Evolutionary conservation across 1,284 basidiomycete genomes (phyloP), one percentile per base, ranked within the genome.

Genomic region (Irpex sp.): DNA sequence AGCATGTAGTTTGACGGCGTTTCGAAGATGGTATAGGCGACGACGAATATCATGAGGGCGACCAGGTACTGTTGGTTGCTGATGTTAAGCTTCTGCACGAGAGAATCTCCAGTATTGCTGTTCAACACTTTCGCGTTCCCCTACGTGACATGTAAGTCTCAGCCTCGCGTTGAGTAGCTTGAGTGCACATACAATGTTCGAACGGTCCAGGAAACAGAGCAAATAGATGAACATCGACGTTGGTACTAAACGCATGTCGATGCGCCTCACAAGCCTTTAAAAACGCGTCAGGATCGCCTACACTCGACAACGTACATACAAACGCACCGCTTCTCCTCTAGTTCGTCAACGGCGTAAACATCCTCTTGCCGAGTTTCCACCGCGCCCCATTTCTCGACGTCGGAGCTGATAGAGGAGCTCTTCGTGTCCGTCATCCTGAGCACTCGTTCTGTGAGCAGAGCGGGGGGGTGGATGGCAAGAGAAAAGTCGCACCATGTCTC

Each of bases 1-100:
- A 83, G 75, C 61, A 82, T 68, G 62, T 76, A 73, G 64, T 78
- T 81, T 17, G 76, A 77, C 11, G 77, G 76, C 5, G 75, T 75
- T 61, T 78, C 75, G 68, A 78, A 77, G 54, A 76, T 49, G n/a
- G 71, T 74, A 66, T 77, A 77, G 11, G 74, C 72, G 60, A 78
- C 70, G 63, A 76, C 68, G 68, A 77, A 79, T 44, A 80, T 74
- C 72, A 79, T 76, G 52, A 79, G 73, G 1, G 78, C 76, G 52
- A 74, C 62, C 55, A 71, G 67, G 68, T 77, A 79, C 62, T 78
- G 72, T 37, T 72, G 65, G 62, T 71, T 66, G 6, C 75, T 69
- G 54, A 76, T 73, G 38, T 70, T 64, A n/a, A 73, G 69, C 19
- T 67, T 71, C 36, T 76, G 73, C 21, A 74, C 65, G 59, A 79